Evolutionary conservation across 441 rosid genomes (phyloP).

Genomic region (Mallotus japonicus): DNA sequence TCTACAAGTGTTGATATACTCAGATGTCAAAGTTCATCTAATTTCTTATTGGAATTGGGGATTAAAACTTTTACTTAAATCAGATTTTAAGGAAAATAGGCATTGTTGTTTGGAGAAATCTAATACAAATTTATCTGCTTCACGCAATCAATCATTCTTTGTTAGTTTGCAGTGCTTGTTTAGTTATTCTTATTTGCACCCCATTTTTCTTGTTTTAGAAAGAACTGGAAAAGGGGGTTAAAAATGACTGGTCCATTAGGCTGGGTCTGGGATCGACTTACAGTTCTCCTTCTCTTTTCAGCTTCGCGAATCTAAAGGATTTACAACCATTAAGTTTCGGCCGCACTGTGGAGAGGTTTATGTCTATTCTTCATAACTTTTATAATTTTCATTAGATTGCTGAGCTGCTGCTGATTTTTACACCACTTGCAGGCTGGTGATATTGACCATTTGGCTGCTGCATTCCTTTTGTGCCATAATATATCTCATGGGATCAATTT

Average conservation of each 20-base stretch:
- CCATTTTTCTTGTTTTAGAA: not conserved
- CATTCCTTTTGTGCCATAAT: slow-evolving; percentile 58
- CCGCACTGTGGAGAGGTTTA: slow-evolving; percentile 80
- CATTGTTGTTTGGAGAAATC: not conserved
- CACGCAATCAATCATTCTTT: not conserved
- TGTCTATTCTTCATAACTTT: slow-evolving; percentile 11
- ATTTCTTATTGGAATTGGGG: not conserved
- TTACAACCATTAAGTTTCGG: slow-evolving; percentile 67
- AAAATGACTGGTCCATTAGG: not conserved
- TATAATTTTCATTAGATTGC: slow-evolving; percentile 8
- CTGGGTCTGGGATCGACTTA: slow-evolving; percentile 14
- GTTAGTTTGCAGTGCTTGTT: not conserved
- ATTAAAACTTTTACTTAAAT: not conserved
- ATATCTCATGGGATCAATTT: slow-evolving; percentile 76
- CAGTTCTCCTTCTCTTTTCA: slow-evolving; percentile 28
- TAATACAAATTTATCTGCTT: slow-evolving; percentile 6
- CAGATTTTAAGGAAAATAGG: not conserved
- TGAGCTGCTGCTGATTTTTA: slow-evolving; percentile 18
- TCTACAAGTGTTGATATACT: not conserved
- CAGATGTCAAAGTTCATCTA: not conserved
- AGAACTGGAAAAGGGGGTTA: not conserved
- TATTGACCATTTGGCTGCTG: slow-evolving; percentile 75
- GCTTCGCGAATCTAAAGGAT: slow-evolving; percentile 80
- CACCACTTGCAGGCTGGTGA: slow-evolving; percentile 62
- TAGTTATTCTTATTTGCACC: not conserved